A percentile compares a stretch with the other conserved stretches of the same genome.
Conservation (phyloP, 2,329 filamentous ascomycete species). For the Sclerotinia nivalis region DNA sequence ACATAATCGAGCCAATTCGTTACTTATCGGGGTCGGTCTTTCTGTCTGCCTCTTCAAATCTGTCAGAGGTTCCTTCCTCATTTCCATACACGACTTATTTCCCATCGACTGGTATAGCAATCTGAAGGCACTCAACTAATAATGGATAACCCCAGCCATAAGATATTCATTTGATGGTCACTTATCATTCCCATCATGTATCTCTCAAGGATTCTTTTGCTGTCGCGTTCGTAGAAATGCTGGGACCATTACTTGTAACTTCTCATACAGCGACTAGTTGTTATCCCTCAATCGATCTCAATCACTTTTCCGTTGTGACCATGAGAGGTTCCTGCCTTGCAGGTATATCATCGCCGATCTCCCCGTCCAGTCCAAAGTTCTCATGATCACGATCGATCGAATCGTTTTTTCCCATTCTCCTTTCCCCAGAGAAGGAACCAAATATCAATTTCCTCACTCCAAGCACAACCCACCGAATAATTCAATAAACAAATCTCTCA, state of each 20-base stretch:
- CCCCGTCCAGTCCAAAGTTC: no score
- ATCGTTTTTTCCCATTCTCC: background rate
- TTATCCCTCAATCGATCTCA: background rate
- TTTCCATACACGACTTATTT: background rate
- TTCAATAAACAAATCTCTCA: background rate
- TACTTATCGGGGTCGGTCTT: background rate
- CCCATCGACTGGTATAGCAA: background rate
- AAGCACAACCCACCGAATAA: no score
- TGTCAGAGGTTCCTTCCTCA: background rate
- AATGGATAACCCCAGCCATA: background rate
- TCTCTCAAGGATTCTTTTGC: background rate
- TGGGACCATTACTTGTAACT: background rate
- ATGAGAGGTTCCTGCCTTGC: background rate
- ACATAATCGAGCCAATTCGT: background rate
- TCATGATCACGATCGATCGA: background rate
- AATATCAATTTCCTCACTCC: background rate
- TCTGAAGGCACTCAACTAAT: background rate
- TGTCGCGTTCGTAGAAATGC: background rate
- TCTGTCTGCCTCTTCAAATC: background rate
- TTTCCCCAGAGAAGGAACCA: background rate
- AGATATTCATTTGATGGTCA: background rate
- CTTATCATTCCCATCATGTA: background rate
- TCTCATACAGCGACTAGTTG: background rate
- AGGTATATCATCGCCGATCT: no score
- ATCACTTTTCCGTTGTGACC: no score